These are phyloP conservation scores for Quercus agrifolia DNA, from an alignment of 306 rosid genomes.

Conservation along the genomic window DNA sequence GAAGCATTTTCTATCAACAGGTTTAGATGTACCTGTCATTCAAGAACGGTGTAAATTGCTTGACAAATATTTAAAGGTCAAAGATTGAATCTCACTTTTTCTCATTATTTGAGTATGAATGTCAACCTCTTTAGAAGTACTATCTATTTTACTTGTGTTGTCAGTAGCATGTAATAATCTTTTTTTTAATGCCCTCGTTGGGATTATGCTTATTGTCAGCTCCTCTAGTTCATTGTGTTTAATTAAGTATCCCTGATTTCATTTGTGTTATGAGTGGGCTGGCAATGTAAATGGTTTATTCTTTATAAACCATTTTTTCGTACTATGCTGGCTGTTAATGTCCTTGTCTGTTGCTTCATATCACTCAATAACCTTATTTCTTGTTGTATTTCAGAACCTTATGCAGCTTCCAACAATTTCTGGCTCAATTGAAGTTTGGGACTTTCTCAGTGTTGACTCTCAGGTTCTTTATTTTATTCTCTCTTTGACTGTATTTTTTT, in stretches of 20 bases:
- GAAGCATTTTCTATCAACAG: slow-evolving; percentile 91
- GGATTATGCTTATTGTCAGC: not conserved
- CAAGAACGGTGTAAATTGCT: slow-evolving; percentile 84
- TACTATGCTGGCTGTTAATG: slow-evolving; percentile 15
- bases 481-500: slow-evolving; percentile 4
- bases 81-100: slow-evolving; percentile 1
- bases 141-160: not conserved
- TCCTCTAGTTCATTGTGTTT: not conserved
- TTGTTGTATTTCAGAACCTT: slow-evolving; percentile 60
- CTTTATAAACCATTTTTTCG: slow-evolving; percentile 12
- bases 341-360: slow-evolving; percentile 13
- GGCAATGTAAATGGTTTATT: slow-evolving; percentile 13
- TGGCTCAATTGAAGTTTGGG: slow-evolving; percentile 99
- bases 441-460: slow-evolving; percentile 96
- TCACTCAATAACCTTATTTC: slow-evolving; percentile 20
- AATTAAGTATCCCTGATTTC: slow-evolving; percentile 9
- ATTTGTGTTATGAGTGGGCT: slow-evolving; percentile 1
- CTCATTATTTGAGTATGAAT: not conserved
- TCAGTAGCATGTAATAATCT: not conserved
- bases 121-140: not conserved
- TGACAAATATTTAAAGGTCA: slow-evolving; percentile 86
- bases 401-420: slow-evolving; percentile 93
- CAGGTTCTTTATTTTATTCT: slow-evolving; percentile 58
- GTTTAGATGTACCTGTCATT: slow-evolving; percentile 81
- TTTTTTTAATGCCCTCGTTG: no score